Conservation (phyloP, 2,329 filamentous ascomycete genomes). For the Metarhizium guizhouense region DNA sequence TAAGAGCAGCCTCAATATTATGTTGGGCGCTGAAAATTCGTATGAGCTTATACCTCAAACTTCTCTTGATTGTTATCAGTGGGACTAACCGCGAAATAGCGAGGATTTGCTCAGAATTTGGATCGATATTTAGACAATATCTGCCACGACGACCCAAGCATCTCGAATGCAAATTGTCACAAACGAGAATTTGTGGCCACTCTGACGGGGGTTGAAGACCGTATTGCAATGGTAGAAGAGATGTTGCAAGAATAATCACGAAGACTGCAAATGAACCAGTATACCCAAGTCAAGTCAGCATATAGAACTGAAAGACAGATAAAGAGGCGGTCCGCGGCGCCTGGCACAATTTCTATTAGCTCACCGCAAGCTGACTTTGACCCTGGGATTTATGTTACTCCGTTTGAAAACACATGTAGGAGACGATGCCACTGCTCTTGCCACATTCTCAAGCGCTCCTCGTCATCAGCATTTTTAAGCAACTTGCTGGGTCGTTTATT, state of each 20-base stretch:
- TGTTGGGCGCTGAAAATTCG: constrained; percentile 20
- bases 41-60: constrained; percentile 1
- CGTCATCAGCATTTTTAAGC: constrained; percentile 12
- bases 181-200: too few species aligned
- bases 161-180: too few species aligned
- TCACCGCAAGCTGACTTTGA: neutral
- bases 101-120: constrained; percentile 2
- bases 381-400: constrained; percentile 1
- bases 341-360: too few species aligned
- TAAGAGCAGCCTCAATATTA: constrained; percentile 19
- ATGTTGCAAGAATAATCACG: constrained; percentile 14
- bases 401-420: neutral
- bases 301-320: constrained; percentile 8
- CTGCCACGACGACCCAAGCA: neutral
- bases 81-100: neutral
- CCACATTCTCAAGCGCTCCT: constrained; percentile 9
- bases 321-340: neutral
- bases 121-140: constrained; percentile 1
- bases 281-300: constrained; percentile 14
- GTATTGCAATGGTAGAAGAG: constrained; percentile 8
- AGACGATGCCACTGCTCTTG: neutral
- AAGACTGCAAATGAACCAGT: constrained; percentile 14
- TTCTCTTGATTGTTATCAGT: neutral
- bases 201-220: too few species aligned
- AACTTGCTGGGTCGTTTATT: constrained; percentile 18